phyloP scores from a whole-genome alignment of 257 asterid species.

The Handroanthus guayacan region DNA sequence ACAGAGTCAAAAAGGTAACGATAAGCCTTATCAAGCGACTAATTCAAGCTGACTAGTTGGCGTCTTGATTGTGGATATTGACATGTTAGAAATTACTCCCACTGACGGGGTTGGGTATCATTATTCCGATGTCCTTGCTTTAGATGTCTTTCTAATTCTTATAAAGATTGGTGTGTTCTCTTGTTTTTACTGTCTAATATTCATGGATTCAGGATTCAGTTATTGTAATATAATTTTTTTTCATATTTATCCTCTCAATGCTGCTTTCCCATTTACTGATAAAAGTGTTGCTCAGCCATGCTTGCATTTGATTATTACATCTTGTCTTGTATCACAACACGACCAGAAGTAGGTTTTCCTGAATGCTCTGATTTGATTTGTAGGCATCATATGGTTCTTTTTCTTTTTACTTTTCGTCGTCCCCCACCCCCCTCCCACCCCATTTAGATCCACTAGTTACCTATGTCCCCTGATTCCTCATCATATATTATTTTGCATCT shows the following conservation, averaged over 20 bases:
- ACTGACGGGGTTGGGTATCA: constrained; percentile 47
- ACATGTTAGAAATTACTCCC: constrained; percentile 55
- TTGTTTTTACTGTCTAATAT: constrained; percentile 45
- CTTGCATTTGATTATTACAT: background rate
- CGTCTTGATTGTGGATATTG: constrained; percentile 54
- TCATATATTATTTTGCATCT: background rate
- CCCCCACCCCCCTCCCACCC: no score
- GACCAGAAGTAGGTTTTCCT: background rate
- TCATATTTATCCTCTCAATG: constrained; percentile 26
- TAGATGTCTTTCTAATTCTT: constrained; percentile 46
- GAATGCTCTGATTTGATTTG: background rate
- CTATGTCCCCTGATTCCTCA: background rate
- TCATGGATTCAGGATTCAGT: constrained; percentile 47
- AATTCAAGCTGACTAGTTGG: constrained; percentile 57
- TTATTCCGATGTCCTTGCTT: constrained; percentile 39
- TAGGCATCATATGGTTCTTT: background rate
- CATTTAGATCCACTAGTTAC: background rate
- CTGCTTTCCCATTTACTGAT: background rate
- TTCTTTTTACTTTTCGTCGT: no score
- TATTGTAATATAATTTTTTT: constrained; percentile 57
- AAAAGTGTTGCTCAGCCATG: constrained; percentile 18
- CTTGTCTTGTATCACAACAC: background rate
- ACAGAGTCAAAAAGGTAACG: constrained; percentile 45
- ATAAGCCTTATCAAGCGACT: constrained; percentile 45
- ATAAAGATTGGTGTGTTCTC: constrained; percentile 49